Conservation (phyloP, 306 rosid genomes). For the Cucurbita ficifolia region DNA sequence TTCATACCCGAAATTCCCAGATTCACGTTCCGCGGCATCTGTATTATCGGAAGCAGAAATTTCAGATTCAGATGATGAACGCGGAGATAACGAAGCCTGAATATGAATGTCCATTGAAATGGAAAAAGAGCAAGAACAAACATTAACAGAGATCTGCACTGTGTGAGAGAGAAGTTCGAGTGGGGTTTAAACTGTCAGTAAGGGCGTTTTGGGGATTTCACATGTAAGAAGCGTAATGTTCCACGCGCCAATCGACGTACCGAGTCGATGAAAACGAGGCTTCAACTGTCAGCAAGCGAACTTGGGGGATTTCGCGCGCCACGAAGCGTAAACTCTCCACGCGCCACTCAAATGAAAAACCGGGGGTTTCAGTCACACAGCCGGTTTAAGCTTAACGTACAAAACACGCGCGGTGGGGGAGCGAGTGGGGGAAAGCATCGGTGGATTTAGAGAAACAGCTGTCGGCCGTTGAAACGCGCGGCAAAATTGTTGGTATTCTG, state of each 20-base stretch:
- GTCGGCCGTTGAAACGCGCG: conserved; percentile 8
- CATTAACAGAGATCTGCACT: neutral
- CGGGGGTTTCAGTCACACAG: neutral
- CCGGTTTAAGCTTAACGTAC: neutral
- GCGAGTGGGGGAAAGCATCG: neutral
- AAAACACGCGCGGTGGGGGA: neutral
- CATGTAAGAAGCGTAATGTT: neutral
- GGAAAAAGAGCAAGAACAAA: too few relatives aligned
- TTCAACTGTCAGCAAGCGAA: neutral
- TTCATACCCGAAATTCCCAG: conserved; percentile 36
- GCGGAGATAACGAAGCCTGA: neutral
- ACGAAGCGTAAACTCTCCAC: neutral
- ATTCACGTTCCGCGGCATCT: conserved; percentile 10
- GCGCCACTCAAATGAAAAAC: neutral
- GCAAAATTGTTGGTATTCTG: neutral
- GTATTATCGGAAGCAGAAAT: neutral
- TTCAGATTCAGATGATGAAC: neutral
- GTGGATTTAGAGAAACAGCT: neutral
- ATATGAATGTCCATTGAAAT: neutral
- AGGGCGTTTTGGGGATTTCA: neutral
- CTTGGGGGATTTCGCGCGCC: neutral
- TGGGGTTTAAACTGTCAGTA: neutral
- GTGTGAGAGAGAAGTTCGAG: neutral
- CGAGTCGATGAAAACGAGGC: neutral
- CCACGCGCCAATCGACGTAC: neutral